Evolutionary conservation across 108 stramenopile genomes (phyloP).

Genomic region (Chaetoceros muelleri): DNA sequence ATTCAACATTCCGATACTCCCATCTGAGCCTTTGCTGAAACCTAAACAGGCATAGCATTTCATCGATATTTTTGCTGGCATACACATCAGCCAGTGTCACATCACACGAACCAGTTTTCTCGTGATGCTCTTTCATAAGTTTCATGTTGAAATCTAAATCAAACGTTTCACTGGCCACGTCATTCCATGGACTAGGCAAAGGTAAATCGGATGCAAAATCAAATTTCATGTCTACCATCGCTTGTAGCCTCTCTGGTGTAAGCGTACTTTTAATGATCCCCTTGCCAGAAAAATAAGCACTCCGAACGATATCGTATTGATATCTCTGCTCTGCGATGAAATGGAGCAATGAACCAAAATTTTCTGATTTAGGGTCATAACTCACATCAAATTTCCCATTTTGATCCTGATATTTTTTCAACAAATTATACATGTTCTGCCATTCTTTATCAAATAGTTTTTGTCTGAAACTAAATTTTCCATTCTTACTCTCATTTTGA

Average conservation of each 20-base stretch:
- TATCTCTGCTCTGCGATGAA: not conserved
- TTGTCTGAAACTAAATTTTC: not conserved
- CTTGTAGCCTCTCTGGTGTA: not conserved
- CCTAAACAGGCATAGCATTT: not conserved
- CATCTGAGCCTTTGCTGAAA: not conserved
- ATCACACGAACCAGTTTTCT: not conserved
- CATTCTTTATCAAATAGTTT: not conserved
- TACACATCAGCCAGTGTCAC: not conserved
- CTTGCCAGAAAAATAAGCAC: not conserved
- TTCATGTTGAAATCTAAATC: not conserved
- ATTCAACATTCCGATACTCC: not conserved
- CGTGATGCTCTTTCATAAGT: not conserved
- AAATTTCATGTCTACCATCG: not conserved
- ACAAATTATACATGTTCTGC: not conserved
- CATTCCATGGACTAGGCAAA: not conserved
- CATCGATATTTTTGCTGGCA: not conserved
- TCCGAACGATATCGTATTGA: not conserved
- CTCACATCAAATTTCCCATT: not conserved
- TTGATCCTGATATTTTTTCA: not conserved
- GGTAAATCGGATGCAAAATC: not conserved
- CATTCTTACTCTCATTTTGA: not conserved
- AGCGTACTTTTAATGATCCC: not conserved
- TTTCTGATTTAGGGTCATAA: not conserved
- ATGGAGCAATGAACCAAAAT: not conserved
- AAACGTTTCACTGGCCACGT: not conserved